phyloP scores from a whole-genome alignment of 352 stramenopile species.

The Aphanomyces invadans region DNA sequence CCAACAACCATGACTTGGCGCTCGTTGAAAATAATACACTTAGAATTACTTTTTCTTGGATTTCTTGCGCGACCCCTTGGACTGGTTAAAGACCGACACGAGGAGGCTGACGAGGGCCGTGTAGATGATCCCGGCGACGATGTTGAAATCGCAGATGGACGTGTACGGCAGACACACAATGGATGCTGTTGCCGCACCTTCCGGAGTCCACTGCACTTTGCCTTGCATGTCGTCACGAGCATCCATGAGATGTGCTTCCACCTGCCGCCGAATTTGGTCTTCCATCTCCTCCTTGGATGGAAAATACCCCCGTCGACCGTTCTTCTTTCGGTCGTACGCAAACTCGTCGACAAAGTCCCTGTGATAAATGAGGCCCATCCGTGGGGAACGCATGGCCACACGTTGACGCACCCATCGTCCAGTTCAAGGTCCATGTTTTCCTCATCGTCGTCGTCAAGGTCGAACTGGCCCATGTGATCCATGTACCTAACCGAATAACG shows the following conservation, averaged over 20 bases:
- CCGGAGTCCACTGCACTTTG: background rate
- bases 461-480: background rate
- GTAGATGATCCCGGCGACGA: conserved; percentile 11
- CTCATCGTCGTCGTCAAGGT: background rate
- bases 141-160: conserved; percentile 20
- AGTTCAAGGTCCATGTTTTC: background rate
- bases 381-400: background rate
- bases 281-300: conserved; percentile 12
- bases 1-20: too few species aligned
- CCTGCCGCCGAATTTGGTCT: conserved; percentile 16
- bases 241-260: conserved; percentile 17
- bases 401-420: background rate
- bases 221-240: background rate
- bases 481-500: background rate
- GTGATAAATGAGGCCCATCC: background rate
- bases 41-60: conserved; percentile 1
- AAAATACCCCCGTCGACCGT: background rate
- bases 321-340: conserved; percentile 14
- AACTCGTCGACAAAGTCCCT: conserved; percentile 8
- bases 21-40: too few species aligned
- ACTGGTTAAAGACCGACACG: background rate
- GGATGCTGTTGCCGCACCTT: background rate
- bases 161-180: background rate
- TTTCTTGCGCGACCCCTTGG: conserved; percentile 5
- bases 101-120: conserved; percentile 12